Evolutionary conservation across 169 alveolate species (phyloP), one percentile per base, ranked within the genome.

Genomic region (Nephromyces sp.): DNA sequence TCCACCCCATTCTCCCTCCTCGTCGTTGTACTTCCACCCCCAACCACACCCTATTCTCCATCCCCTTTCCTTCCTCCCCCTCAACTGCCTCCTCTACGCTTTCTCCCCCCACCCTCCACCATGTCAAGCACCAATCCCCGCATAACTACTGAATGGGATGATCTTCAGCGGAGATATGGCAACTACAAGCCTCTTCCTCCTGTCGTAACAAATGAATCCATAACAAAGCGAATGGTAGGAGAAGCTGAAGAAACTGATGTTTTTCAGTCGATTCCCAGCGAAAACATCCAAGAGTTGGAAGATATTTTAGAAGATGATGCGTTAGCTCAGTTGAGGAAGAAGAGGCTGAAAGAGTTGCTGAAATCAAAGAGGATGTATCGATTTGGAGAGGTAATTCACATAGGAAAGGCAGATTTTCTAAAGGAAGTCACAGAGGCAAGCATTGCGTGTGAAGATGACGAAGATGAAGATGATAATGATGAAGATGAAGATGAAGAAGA

Each of bases 121-220:
- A 90, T 90, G 95, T 90, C 95, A 21, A 90, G 95, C 2, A 90
- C 95, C 6, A 85, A 90, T 70, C 95, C 95, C 3, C 85, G 92
- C 2, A 70, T 77, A 21, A 85, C 84, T 22, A 89, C 95, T 1
- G 95, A 90, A 69, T 90, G 95, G 95, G 95, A 90, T 74, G 93
- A 87, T 65, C 78, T 89, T 71, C 92, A 89, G 89, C 84, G 92
- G 51, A 89, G 88, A 77, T 83, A 79, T 62, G 95, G 95, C 22
- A 90, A 89, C 51, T 78, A 86, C 72, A 89, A 92, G 8, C 88
- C 90, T 75, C 74, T 87, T 2, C 88, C 80, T 52, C 70, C 35
- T 53, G 89, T 78, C 34, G 86, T 84, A 52, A 90, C 89, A 15
- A 88, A 89, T 33, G 95, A 90, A 72, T 89, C 81, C 32, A 75